phyloP scores from a whole-genome alignment of 2,329 filamentous ascomycete genomes.

The Ploettnerulaceae sp. region DNA sequence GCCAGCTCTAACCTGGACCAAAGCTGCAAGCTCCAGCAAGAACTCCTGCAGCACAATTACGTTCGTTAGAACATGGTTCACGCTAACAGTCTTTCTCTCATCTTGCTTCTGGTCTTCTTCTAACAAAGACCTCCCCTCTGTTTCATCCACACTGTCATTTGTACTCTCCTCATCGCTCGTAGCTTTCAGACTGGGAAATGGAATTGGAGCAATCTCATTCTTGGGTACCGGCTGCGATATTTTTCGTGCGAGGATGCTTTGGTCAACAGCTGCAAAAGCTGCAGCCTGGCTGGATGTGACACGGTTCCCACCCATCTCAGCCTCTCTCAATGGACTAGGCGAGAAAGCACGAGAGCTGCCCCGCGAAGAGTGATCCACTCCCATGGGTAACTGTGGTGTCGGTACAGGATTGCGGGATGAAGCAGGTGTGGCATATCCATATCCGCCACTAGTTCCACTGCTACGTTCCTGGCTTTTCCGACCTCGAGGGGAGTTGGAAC shows the following conservation, averaged over 20 bases:
- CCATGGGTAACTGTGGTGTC: slow-evolving; percentile 26
- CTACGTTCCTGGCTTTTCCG: slow-evolving; percentile 27
- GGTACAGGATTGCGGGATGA: slow-evolving; percentile 18
- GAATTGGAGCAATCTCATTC: slow-evolving; percentile 42
- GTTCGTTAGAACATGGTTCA: slow-evolving; percentile 77
- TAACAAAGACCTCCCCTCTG: slow-evolving; percentile 17
- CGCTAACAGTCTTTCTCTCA: slow-evolving; percentile 46
- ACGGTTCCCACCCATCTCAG: slow-evolving; percentile 11
- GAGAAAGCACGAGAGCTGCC: slow-evolving; percentile 28
- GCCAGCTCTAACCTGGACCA: slow-evolving; percentile 69
- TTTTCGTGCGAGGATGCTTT: slow-evolving; percentile 53
- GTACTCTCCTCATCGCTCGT: slow-evolving; percentile 33
- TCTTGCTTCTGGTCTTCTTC: slow-evolving; percentile 29
- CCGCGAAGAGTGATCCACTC: slow-evolving; percentile 21
- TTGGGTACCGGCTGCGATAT: slow-evolving; percentile 44
- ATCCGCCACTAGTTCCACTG: slow-evolving; percentile 21
- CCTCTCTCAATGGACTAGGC: slow-evolving; percentile 22
- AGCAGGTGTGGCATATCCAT: slow-evolving; percentile 26
- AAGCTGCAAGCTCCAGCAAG: slow-evolving; percentile 67
- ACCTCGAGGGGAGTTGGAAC: slow-evolving; percentile 32
- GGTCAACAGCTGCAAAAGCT: slow-evolving; percentile 59
- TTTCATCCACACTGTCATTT: slow-evolving; percentile 11
- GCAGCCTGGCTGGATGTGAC: slow-evolving; percentile 45
- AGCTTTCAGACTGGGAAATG: slow-evolving; percentile 38
- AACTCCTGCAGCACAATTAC: slow-evolving; percentile 76